Conservation (phyloP, 345 rosid species). For the Capsella bursapastoris region DNA sequence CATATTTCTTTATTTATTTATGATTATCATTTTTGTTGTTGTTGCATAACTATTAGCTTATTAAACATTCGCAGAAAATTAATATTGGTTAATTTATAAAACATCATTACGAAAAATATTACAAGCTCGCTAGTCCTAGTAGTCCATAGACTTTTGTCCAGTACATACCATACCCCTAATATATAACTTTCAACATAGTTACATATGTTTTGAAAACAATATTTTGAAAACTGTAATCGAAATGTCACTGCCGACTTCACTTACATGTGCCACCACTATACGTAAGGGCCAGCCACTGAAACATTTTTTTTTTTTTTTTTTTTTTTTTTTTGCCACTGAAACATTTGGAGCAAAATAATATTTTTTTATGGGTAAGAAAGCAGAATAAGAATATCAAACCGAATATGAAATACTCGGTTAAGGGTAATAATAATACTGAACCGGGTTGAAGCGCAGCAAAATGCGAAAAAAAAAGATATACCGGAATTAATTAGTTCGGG, state of each 20-base stretch:
- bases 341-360: neutral
- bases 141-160: neutral
- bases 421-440: neutral
- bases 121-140: neutral
- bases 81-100: neutral
- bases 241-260: neutral
- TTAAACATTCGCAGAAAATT: neutral
- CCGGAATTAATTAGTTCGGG: constrained; percentile 7
- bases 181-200: too few relatives aligned
- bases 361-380: too few relatives aligned
- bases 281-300: constrained; percentile 2
- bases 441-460: neutral
- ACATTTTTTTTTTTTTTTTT: too few relatives aligned
- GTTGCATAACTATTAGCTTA: neutral
- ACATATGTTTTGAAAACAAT: too few relatives aligned
- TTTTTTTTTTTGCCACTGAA: too few relatives aligned
- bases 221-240: neutral
- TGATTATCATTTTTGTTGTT: neutral
- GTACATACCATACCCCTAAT: constrained; percentile 16
- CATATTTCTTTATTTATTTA: neutral
- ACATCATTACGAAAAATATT: neutral
- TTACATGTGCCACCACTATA: neutral
- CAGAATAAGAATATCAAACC: neutral
- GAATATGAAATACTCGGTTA: constrained; percentile 1
- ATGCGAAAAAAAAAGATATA: neutral